Percentiles rank a stretch among this genome's conserved stretches.
phyloP scores from a whole-genome alignment of 352 stramenopile genomes.

The Globisporangium orthogonon region DNA sequence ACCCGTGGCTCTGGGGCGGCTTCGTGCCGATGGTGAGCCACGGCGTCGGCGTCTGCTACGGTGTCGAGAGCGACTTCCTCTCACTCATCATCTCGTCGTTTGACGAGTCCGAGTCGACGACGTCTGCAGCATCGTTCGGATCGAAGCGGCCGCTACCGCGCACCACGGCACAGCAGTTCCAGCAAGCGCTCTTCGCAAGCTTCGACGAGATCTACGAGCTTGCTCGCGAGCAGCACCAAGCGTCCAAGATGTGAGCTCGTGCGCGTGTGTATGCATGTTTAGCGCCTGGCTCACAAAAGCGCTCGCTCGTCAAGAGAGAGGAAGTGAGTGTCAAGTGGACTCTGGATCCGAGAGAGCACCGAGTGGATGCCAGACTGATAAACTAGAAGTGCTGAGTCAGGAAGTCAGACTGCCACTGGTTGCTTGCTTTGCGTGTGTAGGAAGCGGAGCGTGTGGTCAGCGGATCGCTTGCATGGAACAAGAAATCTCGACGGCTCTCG shows the following conservation, averaged over 20 bases:
- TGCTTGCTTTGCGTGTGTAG: too few relatives aligned
- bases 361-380: too few relatives aligned
- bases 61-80: constrained; percentile 85
- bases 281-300: neutral
- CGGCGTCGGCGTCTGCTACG: constrained; percentile 93
- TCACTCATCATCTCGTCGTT: constrained; percentile 92
- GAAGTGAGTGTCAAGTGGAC: too few relatives aligned
- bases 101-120: constrained; percentile 20
- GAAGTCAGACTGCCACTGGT: too few relatives aligned
- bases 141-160: constrained; percentile 9
- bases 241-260: constrained; percentile 10
- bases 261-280: neutral
- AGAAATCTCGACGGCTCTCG: too few relatives aligned
- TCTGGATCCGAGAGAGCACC: too few relatives aligned
- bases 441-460: too few relatives aligned
- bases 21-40: constrained; percentile 89
- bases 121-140: constrained; percentile 2
- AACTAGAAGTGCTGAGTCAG: too few relatives aligned
- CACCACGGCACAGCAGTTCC: constrained; percentile 35
- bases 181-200: constrained; percentile 37
- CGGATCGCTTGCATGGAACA: too few relatives aligned
- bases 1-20: constrained; percentile 94
- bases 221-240: constrained; percentile 14
- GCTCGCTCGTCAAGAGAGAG: too few relatives aligned
- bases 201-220: constrained; percentile 57